Evolutionary conservation across 805 yeast genomes (phyloP), one percentile per base, ranked within the genome.

Genomic region (Barnettozyma populi): DNA sequence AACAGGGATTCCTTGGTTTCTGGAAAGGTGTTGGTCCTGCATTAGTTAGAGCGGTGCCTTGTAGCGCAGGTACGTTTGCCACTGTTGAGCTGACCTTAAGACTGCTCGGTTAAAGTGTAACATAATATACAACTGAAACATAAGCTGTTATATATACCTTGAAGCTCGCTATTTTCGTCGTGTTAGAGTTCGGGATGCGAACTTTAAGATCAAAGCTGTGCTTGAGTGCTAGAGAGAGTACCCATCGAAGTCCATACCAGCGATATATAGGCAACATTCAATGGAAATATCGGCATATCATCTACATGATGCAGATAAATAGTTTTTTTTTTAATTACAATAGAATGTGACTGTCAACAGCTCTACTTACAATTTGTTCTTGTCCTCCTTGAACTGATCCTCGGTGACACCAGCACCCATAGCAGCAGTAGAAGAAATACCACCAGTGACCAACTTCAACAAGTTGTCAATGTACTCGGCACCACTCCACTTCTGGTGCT

Each of bases 331-430:
- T 35, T 35, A 18, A 18, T 10, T 35, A 35, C 21, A 35, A 29
- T 29, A 29, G 32, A 29, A 29, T 11, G 13, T 29, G 9, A 29
- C 37, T 35, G 37, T 35, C 37, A 35, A 35, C 32, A 23, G 32
- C 19, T 25, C 38, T 36, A 32, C 36, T 38, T 45, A 51, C 43
- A 45, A 42, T 37, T 49, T 50, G 5, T 37, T 31, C 41, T 47
- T 47, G 27, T 57, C 58, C 49, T 58, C 65, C 55, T 85, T 86
- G 74, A 92, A 92, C 72, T 92, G 98, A 57, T 86, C 95, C 73
- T 92, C 98, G 47, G 98, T 92, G 57, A 92, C 97, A 74, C 98
- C 98, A 52, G 84, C 84, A 64, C 97, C 97, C 97, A 92, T 92
- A 43, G 98, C 97, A 56, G 97, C 96, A 43, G 98, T 92, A 18